Conservation (phyloP, 2,329 filamentous ascomycete species). For the Cadophora sp. region DNA sequence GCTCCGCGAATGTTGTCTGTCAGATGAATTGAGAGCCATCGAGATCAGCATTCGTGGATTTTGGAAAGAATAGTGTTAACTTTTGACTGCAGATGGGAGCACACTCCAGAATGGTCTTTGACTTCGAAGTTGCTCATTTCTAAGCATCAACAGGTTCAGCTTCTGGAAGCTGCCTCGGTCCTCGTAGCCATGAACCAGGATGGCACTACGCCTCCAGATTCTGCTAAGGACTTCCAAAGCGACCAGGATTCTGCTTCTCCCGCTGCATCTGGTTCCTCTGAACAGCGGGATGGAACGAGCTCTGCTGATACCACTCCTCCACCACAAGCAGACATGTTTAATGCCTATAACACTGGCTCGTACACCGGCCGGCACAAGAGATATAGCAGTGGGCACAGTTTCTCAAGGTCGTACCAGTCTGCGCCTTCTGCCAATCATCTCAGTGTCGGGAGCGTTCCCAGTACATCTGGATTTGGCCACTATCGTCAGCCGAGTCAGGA, state of each 20-base stretch:
- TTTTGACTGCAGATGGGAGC: slow-evolving; percentile 83
- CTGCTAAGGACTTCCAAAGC: slow-evolving; percentile 73
- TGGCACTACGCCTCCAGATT: slow-evolving; percentile 67
- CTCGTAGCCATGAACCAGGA: slow-evolving; percentile 86
- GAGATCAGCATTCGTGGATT: slow-evolving; percentile 27
- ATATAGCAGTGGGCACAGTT: slow-evolving; percentile 62
- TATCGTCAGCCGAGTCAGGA: slow-evolving; percentile 78
- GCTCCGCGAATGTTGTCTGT: slow-evolving; percentile 49
- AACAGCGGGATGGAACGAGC: slow-evolving; percentile 77
- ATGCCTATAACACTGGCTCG: slow-evolving; percentile 51
- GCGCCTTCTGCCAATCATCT: slow-evolving; percentile 60
- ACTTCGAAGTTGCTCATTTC: slow-evolving; percentile 98
- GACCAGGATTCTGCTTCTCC: slow-evolving; percentile 85
- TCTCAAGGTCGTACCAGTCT: slow-evolving; percentile 85
- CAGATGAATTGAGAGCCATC: slow-evolving; percentile 28
- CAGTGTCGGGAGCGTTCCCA: slow-evolving; percentile 58
- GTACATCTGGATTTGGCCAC: slow-evolving; percentile 50
- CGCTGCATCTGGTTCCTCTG: slow-evolving; percentile 80
- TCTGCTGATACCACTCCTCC: slow-evolving; percentile 94
- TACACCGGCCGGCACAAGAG: slow-evolving; percentile 58
- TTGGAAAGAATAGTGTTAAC: slow-evolving; percentile 43
- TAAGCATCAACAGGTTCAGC: slow-evolving; percentile 98
- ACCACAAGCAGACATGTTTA: slow-evolving; percentile 66
- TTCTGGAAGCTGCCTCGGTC: slow-evolving; percentile 96
- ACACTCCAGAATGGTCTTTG: slow-evolving; percentile 96